Evolutionary conservation across 2,329 filamentous ascomycete genomes (phyloP).

Genomic region (Beauveria medogensis): DNA sequence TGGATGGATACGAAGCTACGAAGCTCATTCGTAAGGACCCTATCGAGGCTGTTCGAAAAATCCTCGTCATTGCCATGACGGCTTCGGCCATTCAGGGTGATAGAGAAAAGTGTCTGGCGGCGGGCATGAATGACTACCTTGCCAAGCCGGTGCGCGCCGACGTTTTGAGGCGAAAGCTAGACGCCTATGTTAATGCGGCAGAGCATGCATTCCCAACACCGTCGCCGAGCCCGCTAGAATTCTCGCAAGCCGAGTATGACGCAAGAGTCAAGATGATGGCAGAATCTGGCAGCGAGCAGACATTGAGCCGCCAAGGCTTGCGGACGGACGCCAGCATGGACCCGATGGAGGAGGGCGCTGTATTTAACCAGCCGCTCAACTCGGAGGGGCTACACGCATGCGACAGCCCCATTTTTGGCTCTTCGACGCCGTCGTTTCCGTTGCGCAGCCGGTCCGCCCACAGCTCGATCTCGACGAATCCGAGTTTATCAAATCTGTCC

Average conservation of each 20-base stretch:
- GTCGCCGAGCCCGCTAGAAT: slow-evolving; percentile 15
- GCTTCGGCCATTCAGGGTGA: slow-evolving; percentile 91
- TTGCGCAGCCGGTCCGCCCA: background rate
- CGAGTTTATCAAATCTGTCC: background rate
- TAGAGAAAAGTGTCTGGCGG: slow-evolving; percentile 87
- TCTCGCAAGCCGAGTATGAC: slow-evolving; percentile 13
- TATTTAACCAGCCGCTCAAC: slow-evolving; percentile 26
- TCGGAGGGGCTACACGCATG: slow-evolving; percentile 8
- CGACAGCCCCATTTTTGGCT: slow-evolving; percentile 10
- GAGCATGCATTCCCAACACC: slow-evolving; percentile 19
- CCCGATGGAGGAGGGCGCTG: slow-evolving; percentile 24
- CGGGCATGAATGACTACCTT: slow-evolving; percentile 96
- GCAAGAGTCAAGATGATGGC: background rate
- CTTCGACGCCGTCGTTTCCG: slow-evolving; percentile 1
- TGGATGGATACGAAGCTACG: slow-evolving; percentile 89
- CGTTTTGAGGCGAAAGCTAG: slow-evolving; percentile 75
- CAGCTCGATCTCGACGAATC: slow-evolving; percentile 1
- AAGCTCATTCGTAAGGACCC: slow-evolving; percentile 70
- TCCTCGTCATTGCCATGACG: slow-evolving; percentile 96
- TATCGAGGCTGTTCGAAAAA: slow-evolving; percentile 66
- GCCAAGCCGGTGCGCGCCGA: slow-evolving; percentile 91
- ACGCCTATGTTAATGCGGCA: slow-evolving; percentile 41
- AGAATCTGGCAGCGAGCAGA: slow-evolving; percentile 1
- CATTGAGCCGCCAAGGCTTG: slow-evolving; percentile 10
- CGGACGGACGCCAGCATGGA: slow-evolving; percentile 16